Base-by-base conservation (phyloP, 2,329 filamentous ascomycete species). In the Xylariaceae sp. region DNA sequence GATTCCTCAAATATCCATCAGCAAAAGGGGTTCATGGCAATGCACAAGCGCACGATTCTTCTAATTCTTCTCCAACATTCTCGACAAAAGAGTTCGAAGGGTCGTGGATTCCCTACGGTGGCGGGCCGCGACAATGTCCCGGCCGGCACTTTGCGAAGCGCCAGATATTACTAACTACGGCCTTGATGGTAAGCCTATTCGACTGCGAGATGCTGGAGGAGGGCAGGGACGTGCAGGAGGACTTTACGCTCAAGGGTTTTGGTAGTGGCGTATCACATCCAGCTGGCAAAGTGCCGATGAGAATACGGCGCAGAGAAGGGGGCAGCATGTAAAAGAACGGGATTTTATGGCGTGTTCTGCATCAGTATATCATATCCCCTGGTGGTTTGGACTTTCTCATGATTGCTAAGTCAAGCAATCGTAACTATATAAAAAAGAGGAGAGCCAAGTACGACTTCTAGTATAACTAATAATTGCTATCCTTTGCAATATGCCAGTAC, bases 61-160 rank as follows among this genome's bases (percentile, higher is more conserved):
- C 51, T 40, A n/a, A n/a, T n/a, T 49, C 43, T 21, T n/a, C 52
- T 55, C 51, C 57, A 16, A 58, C 36, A 43, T 71, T 69, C 54
- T 67, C 66, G 19, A 67, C 58, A 1, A 71, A 68, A 56, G 66
- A 63, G 19, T 45, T 66, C 19, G 68, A 69, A 58, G 67, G 67
- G 11, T 67, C 67, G 3, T 71, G 68, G 68, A 68, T 71, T 11
- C 65, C 69, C 0, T 70, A 67, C 17, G 69, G 70, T 6, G 69
- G 69, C 14, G 68, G 69, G 12, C 63, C 64, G 21, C 53, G 68
- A 14, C 60, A 67, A 45, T 71, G 65, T 56, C 68, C 68, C 8
- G 68, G 69, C 0, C 58, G 67, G 8, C 67, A 71, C 56, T 71
- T 72, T 56, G 67, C 70, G 2, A 71, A 71, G 33, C 65, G 69